These are phyloP conservation scores for Apiotrichum sp. DNA, from an alignment of 1,284 basidiomycete species.

Conservation along the genomic window DNA sequence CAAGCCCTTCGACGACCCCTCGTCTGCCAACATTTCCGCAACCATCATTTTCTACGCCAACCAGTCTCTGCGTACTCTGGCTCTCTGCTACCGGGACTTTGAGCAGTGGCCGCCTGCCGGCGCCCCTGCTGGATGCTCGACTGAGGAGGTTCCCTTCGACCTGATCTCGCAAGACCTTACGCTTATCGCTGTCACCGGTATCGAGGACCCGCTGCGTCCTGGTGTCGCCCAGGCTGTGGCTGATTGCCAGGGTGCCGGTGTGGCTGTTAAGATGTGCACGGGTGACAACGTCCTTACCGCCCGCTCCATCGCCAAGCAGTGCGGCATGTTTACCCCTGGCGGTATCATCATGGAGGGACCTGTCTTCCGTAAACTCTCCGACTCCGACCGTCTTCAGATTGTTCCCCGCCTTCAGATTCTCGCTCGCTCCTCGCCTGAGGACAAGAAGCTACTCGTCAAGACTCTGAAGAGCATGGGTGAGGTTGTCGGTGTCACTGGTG, in stretches of 20 bases:
- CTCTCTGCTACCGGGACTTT: slow-evolving; percentile 87
- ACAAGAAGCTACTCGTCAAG: slow-evolving; percentile 90
- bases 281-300: slow-evolving; percentile 91
- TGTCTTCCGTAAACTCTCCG: slow-evolving; percentile 53
- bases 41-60: slow-evolving; percentile 97
- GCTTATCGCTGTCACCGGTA: slow-evolving; percentile 81
- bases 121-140: slow-evolving; percentile 53
- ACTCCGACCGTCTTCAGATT: slow-evolving; percentile 51
- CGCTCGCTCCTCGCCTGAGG: slow-evolving; percentile 94
- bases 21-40: slow-evolving; percentile 29
- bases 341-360: slow-evolving; percentile 61
- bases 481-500: slow-evolving; percentile 94
- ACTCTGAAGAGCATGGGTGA: slow-evolving; percentile 82
- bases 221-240: slow-evolving; percentile 84
- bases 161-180: slow-evolving; percentile 67
- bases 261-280: slow-evolving; percentile 98
- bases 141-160: slow-evolving; percentile 61
- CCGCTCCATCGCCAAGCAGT: slow-evolving; percentile 88
- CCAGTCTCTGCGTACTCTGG: slow-evolving; percentile 88
- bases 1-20: slow-evolving; percentile 29
- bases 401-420: slow-evolving; percentile 56
- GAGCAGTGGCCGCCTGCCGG: slow-evolving; percentile 71
- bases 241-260: slow-evolving; percentile 80
- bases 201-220: slow-evolving; percentile 89
- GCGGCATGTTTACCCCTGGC: slow-evolving; percentile 59